Conservation (phyloP, 2,329 filamentous ascomycete species). For the Neocucurbitaria cava region DNA sequence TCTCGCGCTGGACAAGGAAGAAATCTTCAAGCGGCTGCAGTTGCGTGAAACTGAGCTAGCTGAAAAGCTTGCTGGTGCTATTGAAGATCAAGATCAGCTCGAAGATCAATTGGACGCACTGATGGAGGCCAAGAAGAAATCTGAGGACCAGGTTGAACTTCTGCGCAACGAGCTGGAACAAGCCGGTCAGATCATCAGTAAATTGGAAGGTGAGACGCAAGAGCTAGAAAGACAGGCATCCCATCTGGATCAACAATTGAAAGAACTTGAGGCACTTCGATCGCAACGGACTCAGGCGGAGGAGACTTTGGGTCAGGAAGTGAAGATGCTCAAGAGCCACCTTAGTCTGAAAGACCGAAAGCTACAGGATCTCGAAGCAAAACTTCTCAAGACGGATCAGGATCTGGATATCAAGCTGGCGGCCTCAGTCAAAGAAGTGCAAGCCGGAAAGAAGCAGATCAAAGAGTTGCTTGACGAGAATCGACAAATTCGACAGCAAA, state of each 20-base stretch:
- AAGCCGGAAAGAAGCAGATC: constrained; percentile 74
- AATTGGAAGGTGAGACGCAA: constrained; percentile 85
- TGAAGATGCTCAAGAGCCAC: constrained; percentile 91
- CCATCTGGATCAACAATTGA: constrained; percentile 73
- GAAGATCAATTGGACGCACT: constrained; percentile 93
- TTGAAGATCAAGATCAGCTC: constrained; percentile 91
- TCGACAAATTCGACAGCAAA: constrained; percentile 79
- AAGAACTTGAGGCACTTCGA: constrained; percentile 73
- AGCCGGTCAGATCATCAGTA: constrained; percentile 83
- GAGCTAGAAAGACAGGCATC: constrained; percentile 71
- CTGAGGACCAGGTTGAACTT: constrained; percentile 82
- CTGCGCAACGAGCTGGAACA: constrained; percentile 87
- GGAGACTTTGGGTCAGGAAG: constrained; percentile 77
- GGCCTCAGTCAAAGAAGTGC: constrained; percentile 78
- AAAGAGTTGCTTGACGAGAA: constrained; percentile 82
- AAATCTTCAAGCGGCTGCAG: constrained; percentile 97
- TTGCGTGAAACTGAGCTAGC: constrained; percentile 88
- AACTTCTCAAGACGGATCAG: constrained; percentile 83
- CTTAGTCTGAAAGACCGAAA: constrained; percentile 89
- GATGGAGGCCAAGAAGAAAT: constrained; percentile 85
- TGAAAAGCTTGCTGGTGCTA: constrained; percentile 89
- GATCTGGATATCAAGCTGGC: constrained; percentile 87
- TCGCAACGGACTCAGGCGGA: constrained; percentile 79
- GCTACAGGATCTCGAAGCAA: constrained; percentile 82
- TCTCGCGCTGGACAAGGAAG: constrained; percentile 96